Conservation (phyloP, 2,329 filamentous ascomycete genomes). For the Amauroascus verrucosus region DNA sequence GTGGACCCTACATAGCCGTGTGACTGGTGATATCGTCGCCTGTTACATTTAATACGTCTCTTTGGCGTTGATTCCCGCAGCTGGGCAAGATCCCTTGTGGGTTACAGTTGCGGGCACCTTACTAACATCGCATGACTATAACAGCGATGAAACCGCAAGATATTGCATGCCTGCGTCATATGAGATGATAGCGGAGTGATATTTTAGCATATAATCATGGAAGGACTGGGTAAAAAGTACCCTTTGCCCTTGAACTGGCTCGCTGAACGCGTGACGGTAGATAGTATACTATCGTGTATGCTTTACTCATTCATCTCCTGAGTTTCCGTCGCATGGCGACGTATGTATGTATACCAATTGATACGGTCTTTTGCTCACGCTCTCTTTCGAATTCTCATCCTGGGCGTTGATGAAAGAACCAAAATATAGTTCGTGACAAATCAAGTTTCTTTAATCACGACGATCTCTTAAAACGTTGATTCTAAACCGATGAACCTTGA, state of each 20-base stretch:
- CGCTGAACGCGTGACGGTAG: neutral
- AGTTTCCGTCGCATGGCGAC: neutral
- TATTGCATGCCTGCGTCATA: too few relatives aligned
- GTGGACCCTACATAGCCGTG: too few relatives aligned
- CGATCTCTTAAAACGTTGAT: neutral
- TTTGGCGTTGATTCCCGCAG: too few relatives aligned
- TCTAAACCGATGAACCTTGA: neutral
- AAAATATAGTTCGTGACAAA: neutral
- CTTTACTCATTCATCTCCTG: neutral
- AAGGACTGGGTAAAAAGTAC: too few relatives aligned
- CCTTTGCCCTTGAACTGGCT: neutral
- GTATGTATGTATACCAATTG: neutral
- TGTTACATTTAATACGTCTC: too few relatives aligned
- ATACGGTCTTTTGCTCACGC: neutral
- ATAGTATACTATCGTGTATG: neutral
- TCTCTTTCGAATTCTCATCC: neutral
- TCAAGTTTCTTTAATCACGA: neutral
- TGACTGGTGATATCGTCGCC: too few relatives aligned
- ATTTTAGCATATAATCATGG: too few relatives aligned
- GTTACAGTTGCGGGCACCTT: too few relatives aligned
- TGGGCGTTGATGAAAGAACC: neutral
- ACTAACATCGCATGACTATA: too few relatives aligned
- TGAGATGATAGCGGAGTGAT: too few relatives aligned
- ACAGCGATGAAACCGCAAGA: too few relatives aligned
- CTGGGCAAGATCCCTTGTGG: too few relatives aligned